Conservation (phyloP, 2,329 filamentous ascomycete species). For the Aureobasidium sp. region DNA sequence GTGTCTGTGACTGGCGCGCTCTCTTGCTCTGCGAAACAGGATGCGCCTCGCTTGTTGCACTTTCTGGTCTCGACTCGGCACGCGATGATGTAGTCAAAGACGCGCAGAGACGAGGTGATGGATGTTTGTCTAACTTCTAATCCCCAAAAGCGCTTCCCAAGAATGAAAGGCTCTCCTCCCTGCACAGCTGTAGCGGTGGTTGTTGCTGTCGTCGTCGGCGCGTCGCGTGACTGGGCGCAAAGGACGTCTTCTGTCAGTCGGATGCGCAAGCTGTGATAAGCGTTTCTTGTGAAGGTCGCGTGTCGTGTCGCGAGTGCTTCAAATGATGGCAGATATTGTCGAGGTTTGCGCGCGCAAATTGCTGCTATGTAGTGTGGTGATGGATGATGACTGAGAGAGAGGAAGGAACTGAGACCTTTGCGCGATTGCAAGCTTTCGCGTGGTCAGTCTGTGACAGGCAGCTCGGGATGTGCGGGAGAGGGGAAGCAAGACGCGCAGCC, state of each 20-base stretch:
- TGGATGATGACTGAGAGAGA: neutral
- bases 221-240: conserved; percentile 9
- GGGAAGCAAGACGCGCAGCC: neutral
- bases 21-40: neutral
- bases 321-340: neutral
- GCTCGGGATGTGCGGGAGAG: conserved; percentile 1
- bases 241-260: neutral
- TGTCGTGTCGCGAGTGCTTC: neutral
- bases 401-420: conserved; percentile 1
- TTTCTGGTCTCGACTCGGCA: neutral
- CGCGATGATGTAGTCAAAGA: conserved; percentile 10
- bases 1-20: neutral
- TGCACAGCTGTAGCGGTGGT: neutral
- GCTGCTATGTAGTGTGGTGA: neutral
- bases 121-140: conserved; percentile 12
- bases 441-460: neutral
- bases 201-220: conserved; percentile 1
- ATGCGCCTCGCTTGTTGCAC: neutral
- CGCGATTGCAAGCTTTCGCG: conserved; percentile 4
- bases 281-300: neutral
- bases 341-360: neutral
- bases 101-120: conserved; percentile 4
- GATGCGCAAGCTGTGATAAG: neutral
- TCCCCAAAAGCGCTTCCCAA: neutral
- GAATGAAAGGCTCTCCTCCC: conserved; percentile 4